Conservation (phyloP, 2,329 filamentous ascomycete genomes). For the Cladobotryum mycophilum region DNA sequence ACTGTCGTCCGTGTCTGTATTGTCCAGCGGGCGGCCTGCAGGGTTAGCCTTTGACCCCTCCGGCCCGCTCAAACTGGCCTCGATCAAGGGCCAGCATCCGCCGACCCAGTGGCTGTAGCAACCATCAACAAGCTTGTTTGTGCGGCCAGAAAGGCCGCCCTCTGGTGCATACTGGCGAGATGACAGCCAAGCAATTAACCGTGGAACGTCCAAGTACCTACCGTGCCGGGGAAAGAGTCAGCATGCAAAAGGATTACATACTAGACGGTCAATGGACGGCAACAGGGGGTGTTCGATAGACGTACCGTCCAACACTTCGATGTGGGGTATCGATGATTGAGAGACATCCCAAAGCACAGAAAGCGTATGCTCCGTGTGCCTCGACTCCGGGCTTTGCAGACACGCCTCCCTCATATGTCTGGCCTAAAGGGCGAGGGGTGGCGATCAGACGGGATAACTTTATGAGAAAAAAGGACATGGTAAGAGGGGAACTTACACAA, state of each 20-base stretch:
- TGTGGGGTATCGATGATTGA: conserved; percentile 77
- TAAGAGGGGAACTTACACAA: conserved; percentile 54
- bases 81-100: conserved; percentile 85
- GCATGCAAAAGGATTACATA: conserved; percentile 23
- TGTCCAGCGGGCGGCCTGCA: conserved; percentile 21
- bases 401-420: conserved; percentile 93
- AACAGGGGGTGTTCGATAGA: conserved; percentile 15
- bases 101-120: conserved; percentile 99
- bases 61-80: conserved; percentile 63
- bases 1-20: conserved; percentile 32
- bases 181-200: conserved; percentile 81
- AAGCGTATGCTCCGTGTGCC: conserved; percentile 94
- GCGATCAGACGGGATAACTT: conserved; percentile 13
- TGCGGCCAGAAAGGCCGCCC: conserved; percentile 86
- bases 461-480: conserved; percentile 14
- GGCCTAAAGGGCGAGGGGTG: conserved; percentile 47
- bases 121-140: conserved; percentile 95
- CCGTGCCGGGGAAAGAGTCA: conserved; percentile 23
- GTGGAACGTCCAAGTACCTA: conserved; percentile 70
- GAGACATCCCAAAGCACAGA: conserved; percentile 85
- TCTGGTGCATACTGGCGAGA: conserved; percentile 85
- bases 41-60: conserved; percentile 24
- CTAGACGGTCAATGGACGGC: conserved; percentile 27
- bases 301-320: conserved; percentile 65
- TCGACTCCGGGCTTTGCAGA: conserved; percentile 79